These are phyloP conservation scores for Chrysopogon serrulatus DNA, from an alignment of 176 grass and related monocot genomes.

Conservation along the genomic window DNA sequence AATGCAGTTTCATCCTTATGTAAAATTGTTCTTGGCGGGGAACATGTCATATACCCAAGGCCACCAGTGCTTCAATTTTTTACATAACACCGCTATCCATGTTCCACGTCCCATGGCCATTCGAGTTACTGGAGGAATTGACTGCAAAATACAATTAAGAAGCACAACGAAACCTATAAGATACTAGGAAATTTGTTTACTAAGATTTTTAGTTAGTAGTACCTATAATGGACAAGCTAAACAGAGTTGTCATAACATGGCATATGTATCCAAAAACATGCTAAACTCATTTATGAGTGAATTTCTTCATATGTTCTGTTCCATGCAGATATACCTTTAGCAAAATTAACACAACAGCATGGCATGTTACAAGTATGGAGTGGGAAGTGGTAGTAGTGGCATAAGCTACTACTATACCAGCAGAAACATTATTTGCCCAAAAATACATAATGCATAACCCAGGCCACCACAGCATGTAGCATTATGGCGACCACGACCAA, in stretches of 20 bases:
- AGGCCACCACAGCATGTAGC: background rate
- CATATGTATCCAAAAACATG: background rate
- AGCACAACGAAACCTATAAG: background rate
- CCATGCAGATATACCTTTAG: background rate
- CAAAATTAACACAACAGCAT: background rate
- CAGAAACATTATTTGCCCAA: background rate
- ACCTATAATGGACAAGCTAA: background rate
- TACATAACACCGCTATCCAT: constrained; percentile 89
- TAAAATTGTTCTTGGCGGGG: constrained; percentile 14
- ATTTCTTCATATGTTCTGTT: background rate
- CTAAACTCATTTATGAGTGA: background rate
- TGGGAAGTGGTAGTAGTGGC: background rate
- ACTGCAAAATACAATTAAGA: constrained; percentile 49
- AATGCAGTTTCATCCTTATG: constrained; percentile 19
- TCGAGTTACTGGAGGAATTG: constrained; percentile 75
- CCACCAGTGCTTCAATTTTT: constrained; percentile 97
- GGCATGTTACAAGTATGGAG: background rate
- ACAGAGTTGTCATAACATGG: background rate
- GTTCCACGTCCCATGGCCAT: constrained; percentile 72
- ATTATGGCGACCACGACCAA: background rate
- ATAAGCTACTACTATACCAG: background rate
- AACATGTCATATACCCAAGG: constrained; percentile 60
- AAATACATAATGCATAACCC: background rate
- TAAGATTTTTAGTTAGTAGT: background rate
- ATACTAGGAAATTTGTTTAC: background rate